Evolutionary conservation across 306 rosid species (phyloP).

Genomic region (Lagenaria siceraria): DNA sequence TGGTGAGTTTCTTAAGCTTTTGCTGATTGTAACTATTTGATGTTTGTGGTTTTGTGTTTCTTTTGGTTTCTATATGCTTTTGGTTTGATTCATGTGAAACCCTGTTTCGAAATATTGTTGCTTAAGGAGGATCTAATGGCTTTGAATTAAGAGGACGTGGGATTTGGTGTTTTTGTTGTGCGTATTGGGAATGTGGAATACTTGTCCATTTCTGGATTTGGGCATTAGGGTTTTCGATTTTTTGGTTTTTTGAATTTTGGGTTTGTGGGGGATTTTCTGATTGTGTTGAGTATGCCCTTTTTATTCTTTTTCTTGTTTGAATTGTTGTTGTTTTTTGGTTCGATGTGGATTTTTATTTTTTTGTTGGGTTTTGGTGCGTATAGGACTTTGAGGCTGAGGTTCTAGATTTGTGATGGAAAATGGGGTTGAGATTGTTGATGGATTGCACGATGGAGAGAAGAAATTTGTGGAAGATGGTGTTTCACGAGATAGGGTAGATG

Average conservation of each 20-base stretch:
- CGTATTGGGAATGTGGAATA: slow-evolving; percentile 2
- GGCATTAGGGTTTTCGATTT: slow-evolving; percentile 5
- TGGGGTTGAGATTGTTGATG: slow-evolving; percentile 29
- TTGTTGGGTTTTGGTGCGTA: slow-evolving; percentile 21
- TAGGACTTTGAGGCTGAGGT: slow-evolving; percentile 32
- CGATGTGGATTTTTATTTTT: background rate
- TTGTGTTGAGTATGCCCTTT: background rate
- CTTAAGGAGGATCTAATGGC: background rate
- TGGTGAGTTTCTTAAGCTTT: slow-evolving; percentile 33
- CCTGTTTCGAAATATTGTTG: background rate
- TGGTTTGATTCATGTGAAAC: slow-evolving; percentile 1
- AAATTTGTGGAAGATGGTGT: slow-evolving; percentile 26
- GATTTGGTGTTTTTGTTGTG: background rate
- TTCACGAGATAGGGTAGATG: slow-evolving; percentile 18
- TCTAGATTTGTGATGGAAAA: slow-evolving; percentile 42
- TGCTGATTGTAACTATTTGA: background rate
- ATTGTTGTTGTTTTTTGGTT: background rate
- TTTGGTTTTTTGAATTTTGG: background rate
- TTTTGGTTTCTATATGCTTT: background rate
- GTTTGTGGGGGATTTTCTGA: slow-evolving; percentile 1
- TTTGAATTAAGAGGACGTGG: background rate
- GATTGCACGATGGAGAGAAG: slow-evolving; percentile 24
- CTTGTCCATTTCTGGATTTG: background rate
- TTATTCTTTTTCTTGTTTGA: background rate
- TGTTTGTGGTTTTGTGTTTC: background rate